phyloP scores from a whole-genome alignment of 352 stramenopile genomes.

The Blastocystis sp. region DNA sequence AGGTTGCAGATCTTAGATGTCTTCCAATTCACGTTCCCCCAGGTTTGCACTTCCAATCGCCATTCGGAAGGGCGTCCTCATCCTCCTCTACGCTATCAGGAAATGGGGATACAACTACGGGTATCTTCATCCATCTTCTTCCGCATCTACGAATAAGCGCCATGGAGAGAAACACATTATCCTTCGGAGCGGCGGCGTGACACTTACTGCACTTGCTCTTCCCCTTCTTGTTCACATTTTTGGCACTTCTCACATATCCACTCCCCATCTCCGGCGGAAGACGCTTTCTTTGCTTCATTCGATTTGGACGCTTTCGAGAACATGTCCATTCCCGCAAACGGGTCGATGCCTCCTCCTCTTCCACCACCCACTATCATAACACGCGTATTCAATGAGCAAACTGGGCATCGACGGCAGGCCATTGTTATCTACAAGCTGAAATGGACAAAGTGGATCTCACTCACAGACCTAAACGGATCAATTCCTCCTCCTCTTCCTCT shows the following conservation, averaged over 20 bases:
- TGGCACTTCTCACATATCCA: conserved; percentile 21
- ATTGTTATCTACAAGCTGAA: neutral
- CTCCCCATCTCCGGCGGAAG: neutral
- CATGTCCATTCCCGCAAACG: neutral
- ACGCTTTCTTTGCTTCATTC: neutral
- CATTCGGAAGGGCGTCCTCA: neutral
- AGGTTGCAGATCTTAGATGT: conserved; percentile 10
- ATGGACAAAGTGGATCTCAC: neutral
- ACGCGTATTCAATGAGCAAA: neutral
- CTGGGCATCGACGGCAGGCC: neutral
- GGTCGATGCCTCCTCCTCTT: conserved; percentile 41
- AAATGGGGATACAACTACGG: neutral
- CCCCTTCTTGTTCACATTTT: conserved; percentile 9
- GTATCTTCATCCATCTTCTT: neutral
- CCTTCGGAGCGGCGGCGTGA: neutral
- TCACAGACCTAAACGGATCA: conserved; percentile 20
- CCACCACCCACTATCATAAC: neutral
- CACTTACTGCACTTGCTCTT: conserved; percentile 14
- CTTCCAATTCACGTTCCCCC: conserved; percentile 34
- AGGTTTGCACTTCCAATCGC: conserved; percentile 35
- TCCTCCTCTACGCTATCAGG: neutral
- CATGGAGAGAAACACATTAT: neutral
- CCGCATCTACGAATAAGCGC: neutral
- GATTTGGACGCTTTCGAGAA: neutral
- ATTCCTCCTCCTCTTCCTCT: conserved; percentile 36